Base-by-base conservation (phyloP, 1,284 basidiomycete species). In the Lentinula novae-zelandiae region DNA sequence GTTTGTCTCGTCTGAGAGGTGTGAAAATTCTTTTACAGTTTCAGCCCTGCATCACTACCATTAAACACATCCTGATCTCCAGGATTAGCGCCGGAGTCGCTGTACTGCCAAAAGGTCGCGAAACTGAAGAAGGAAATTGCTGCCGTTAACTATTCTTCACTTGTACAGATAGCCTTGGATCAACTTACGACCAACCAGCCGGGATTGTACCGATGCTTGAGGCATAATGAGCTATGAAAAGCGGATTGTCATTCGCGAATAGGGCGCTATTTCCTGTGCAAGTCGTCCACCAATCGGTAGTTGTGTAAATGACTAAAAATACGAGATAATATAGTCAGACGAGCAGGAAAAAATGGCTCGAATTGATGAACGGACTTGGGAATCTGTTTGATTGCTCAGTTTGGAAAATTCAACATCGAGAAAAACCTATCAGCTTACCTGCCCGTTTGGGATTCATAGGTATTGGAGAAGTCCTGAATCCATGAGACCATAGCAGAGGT, bases 31-130 rank as follows among this genome's bases (percentile, higher is more conserved):
- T 52, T 60, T 54, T 9, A 68, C 67, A 53, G 34, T 53, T 42
- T 15, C n/a, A 70, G 57, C 3, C 66, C 65, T 31, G 65, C 67
- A 22, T 71, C 62, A 46, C 77, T 75, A 15, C 82, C 82, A 53
- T 83, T 82, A 72, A 82, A 86, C 60, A 73, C 62, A 67, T 86
- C 80, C 53, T 81, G 78, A 63, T 87, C 84, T 33, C 84, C 84
- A 33, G 83, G 80, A 65, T 80, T 82, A 12, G 76, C 57, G 3
- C 81, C 78, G 9, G 75, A 75, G 66, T 84, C 78, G 3, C 80
- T 79, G 62, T 81, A 83, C 70, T 88, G 85, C 85, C 86, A 87
- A 73, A 89, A 86, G 0, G 85, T 83, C 22, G 76, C 68, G 67
- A 75, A 80, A 20, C 81, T 80, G 48, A 34, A n/a, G 13, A 27